Conservation (phyloP, 176 grass and related monocot species). For the Alloteropsis semialata region DNA sequence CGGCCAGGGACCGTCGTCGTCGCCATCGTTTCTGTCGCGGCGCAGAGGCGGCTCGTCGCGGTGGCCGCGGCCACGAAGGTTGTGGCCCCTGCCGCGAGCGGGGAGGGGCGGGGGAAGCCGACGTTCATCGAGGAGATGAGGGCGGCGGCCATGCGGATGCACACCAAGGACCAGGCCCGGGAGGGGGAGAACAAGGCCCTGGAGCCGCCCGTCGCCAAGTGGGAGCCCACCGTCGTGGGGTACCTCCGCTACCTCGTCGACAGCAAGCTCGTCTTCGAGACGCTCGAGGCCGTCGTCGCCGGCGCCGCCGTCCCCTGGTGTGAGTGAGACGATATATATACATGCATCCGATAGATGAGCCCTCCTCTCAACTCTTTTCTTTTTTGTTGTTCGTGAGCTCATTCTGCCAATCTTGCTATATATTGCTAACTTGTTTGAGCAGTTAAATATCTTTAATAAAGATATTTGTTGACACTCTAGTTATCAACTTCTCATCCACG, state of each 20-base stretch:
- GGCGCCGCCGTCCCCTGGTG: constrained; percentile 68
- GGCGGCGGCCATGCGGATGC: constrained; percentile 78
- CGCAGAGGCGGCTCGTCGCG: neutral
- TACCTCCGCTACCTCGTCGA: constrained; percentile 89
- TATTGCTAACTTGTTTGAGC: no score
- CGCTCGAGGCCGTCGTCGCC: constrained; percentile 67
- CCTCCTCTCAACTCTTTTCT: no score
- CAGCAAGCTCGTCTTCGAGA: constrained; percentile 76
- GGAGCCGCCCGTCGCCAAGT: constrained; percentile 57
- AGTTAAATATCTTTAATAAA: neutral
- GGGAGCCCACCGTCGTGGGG: constrained; percentile 65
- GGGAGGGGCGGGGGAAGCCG: neutral
- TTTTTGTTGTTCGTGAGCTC: neutral
- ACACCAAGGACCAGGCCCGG: constrained; percentile 73
- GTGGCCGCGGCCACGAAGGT: constrained; percentile 20
- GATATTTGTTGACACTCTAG: neutral
- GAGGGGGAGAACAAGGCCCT: constrained; percentile 70
- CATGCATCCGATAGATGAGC: neutral
- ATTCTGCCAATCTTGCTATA: no score
- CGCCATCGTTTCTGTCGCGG: neutral
- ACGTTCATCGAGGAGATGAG: constrained; percentile 91
- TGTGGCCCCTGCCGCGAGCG: neutral
- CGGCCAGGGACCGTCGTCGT: neutral
- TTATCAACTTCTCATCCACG: no score
- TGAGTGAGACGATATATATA: no score